Conservation (phyloP, 805 yeast genomes). For the Lachancea fermentati region DNA sequence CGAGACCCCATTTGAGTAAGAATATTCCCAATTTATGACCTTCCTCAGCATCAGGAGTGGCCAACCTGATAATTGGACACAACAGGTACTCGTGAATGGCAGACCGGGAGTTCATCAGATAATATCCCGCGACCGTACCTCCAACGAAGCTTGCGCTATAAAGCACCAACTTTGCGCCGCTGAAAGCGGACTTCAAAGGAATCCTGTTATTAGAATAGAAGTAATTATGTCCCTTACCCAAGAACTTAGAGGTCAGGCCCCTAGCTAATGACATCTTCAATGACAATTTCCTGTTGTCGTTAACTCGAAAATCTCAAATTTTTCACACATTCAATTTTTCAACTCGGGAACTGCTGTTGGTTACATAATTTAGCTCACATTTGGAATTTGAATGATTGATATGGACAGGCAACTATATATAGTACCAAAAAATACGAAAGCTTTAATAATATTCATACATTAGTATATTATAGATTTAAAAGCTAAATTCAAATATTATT, state of each 20-base stretch:
- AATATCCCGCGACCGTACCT: slow-evolving; percentile 42
- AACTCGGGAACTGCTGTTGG: no score
- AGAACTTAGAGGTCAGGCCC: neutral
- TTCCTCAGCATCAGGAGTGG: slow-evolving; percentile 71
- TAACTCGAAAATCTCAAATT: no score
- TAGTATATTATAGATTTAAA: no score
- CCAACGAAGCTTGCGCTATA: slow-evolving; percentile 25
- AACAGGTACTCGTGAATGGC: slow-evolving; percentile 74
- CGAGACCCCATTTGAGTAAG: slow-evolving; percentile 59
- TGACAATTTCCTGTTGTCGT: no score
- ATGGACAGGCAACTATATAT: no score
- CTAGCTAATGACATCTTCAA: neutral
- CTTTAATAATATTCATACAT: no score
- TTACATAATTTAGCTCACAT: no score
- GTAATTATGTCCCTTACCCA: slow-evolving; percentile 4
- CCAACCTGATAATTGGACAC: slow-evolving; percentile 66
- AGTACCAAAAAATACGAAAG: no score
- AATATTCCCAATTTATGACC: slow-evolving; percentile 77
- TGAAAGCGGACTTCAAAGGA: slow-evolving; percentile 15
- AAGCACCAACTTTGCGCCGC: slow-evolving; percentile 17
- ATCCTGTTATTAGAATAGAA: slow-evolving; percentile 3
- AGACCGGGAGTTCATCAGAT: slow-evolving; percentile 71
- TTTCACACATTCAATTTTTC: no score
- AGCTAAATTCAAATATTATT: no score
- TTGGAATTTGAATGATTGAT: no score